Evolutionary conservation across 148 eudicot species (phyloP).

Genomic region (Polygonum maritimum): DNA sequence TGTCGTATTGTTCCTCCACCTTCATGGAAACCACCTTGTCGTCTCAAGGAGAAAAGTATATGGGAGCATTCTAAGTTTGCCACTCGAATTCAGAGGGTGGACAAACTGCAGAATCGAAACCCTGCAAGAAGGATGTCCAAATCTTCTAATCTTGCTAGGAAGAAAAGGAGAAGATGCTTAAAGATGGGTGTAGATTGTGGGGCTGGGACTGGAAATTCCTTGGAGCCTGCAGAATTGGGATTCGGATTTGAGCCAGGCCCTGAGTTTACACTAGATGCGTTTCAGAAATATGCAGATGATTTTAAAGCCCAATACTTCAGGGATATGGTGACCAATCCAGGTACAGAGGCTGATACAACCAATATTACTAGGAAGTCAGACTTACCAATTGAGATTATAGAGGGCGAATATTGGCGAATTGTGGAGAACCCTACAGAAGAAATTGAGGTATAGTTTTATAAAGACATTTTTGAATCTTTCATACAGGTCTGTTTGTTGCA

Average conservation of each 20-base stretch:
- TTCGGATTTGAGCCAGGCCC: constrained; percentile 99
- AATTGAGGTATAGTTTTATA: constrained; percentile 57
- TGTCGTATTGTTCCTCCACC: constrained; percentile 97
- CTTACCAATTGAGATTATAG: constrained; percentile 72
- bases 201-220: constrained; percentile 26
- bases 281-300: constrained; percentile 78
- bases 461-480: not conserved
- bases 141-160: constrained; percentile 39
- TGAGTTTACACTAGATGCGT: constrained; percentile 75
- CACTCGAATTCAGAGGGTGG: constrained; percentile 86
- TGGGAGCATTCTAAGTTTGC: constrained; percentile 77
- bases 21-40: constrained; percentile 92
- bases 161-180: constrained; percentile 66
- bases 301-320: constrained; percentile 79
- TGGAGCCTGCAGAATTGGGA: constrained; percentile 22
- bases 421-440: constrained; percentile 92
- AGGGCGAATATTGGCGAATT: constrained; percentile 98
- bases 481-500: not conserved
- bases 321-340: constrained; percentile 21
- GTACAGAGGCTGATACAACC: constrained; percentile 19
- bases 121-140: constrained; percentile 41
- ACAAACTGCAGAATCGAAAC: constrained; percentile 89
- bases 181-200: constrained; percentile 46
- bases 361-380: constrained; percentile 33
- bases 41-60: constrained; percentile 45